Evolutionary conservation across 352 stramenopile species (phyloP), one percentile per base, ranked within the genome.

Genomic region (Phytophthora macrochlamydospora): DNA sequence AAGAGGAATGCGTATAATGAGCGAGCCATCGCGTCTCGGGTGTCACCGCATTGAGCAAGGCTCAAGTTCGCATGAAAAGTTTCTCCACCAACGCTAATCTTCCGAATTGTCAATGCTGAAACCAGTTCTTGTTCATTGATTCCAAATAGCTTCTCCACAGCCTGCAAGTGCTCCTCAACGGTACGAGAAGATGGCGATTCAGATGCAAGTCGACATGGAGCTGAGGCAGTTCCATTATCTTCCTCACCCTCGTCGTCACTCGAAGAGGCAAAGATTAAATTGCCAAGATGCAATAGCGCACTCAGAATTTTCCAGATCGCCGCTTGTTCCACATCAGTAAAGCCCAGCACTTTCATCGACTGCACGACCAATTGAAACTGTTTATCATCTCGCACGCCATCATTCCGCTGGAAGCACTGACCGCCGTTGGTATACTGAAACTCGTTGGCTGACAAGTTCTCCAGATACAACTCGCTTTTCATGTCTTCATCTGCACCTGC

Each of bases 1-100:
- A 97, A 97, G 8, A 97, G 54, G 52, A 85, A 86, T 13, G 76
- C 77, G 64, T 97, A 97, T 28, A 97, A 57, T 30, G 90, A 89
- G 29, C 85, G 86, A 7, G 85, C 79, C 59, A 91, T 85, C 1
- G 81, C 83, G 51, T 96, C 87, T 31, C 89, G 81, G 7, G 79
- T 78, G 53, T 94, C 75, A 11, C 65, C 69, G 53, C 87, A 92
- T 52, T 94, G 83, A 12, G 73, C 72, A n/a, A 87, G 68, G 8
- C 76, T 89, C 33, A 95, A 66, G 37, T 89, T 86, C 30, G 91
- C 67, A 53, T 85, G 75, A 35, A 91, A 89, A 0, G 62, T 81
- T 62, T 96, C 87, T 4, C 78, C 73, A 32, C 79, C 82, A 28
- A 93, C 85, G 51, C 74, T 82, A 40, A 96, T 91, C 45, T 78